Base-by-base conservation (phyloP, 2,329 filamentous ascomycete species). In the Ustulina deusta region DNA sequence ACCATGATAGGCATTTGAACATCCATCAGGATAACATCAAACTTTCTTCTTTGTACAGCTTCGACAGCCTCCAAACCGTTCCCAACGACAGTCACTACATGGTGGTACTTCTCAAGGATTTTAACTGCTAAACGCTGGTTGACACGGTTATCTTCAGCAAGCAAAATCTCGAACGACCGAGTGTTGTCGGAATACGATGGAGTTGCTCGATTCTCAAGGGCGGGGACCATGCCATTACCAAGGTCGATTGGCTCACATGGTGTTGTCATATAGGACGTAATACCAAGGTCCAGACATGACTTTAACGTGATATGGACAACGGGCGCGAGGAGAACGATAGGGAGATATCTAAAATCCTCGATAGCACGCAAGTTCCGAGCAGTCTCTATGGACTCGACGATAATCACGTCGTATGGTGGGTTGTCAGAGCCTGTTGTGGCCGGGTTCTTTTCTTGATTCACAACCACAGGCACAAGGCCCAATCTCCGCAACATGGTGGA, bases 1-100 rank as follows among this genome's bases (percentile, higher is more conserved):
- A 92, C 90, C 94, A 98, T 98, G 76, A 98, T 92, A n/a, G 96
- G 96, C 96, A 99, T 99, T 79, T 98, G 96, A 20, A 99, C 96
- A 78, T 99, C 96, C 96, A 99, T 99, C 56, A 99, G 86, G 71
- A 99, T 96, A 69, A 97, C 93, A 79, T 99, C 96, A 79, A 97
- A 99, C 78, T 93, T 91, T 82, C 92, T 95, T 78, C 91, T 89
- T 85, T 97, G 94, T 74, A 97, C 90, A n/a, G 92, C 90, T 77
- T 97, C 92, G 15, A 98, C 90, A 1, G 96, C 96, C 77, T 98
- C 95, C 71, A 94, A 87, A 69, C 96, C 96, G 78, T 99, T 99
- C 75, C 94, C 93, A 49, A 97, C 96, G 27, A 99, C 96, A 0
- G 92, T 95, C 27, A 97, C 93, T 29, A 91, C 90, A 77, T 97